Evolutionary conservation across 768 basidiomycete species (phyloP).

Genomic region (Pulveroboletus sp.): DNA sequence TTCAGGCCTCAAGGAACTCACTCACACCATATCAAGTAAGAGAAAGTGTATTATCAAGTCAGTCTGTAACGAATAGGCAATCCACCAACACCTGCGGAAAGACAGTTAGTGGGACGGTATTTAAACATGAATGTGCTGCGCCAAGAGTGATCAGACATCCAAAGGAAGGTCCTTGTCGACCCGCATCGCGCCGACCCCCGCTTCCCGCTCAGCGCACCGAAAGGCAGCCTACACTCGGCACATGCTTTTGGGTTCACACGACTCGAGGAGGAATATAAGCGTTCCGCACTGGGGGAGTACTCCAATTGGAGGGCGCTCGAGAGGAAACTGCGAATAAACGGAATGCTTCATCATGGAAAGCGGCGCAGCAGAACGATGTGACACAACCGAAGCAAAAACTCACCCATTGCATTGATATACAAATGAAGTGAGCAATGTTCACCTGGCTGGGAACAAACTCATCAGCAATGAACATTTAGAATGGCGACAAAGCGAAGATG

Average conservation of each 20-base stretch:
- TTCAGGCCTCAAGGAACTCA: too few species aligned
- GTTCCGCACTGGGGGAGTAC: conserved; percentile 73
- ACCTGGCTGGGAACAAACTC: too few species aligned
- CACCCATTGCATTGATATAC: too few species aligned
- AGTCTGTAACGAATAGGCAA: too few species aligned
- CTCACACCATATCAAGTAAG: too few species aligned
- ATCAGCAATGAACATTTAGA: conserved; percentile 12
- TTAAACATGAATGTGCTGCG: conserved; percentile 15
- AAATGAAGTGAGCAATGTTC: too few species aligned
- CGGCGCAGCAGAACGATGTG: conserved; percentile 16
- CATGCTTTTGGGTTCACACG: conserved; percentile 68
- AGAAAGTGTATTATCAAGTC: too few species aligned
- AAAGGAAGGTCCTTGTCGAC: conserved; percentile 74
- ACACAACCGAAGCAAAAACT: conserved; percentile 14
- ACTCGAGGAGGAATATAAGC: conserved; percentile 65
- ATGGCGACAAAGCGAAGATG: neutral
- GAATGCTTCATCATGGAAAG: conserved; percentile 52
- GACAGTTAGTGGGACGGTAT: conserved; percentile 2
- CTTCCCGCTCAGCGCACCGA: conserved; percentile 68
- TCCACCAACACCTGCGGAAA: conserved; percentile 1
- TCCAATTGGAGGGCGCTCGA: conserved; percentile 61
- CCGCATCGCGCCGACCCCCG: conserved; percentile 72
- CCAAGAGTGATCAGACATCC: conserved; percentile 70
- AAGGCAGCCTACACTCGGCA: conserved; percentile 62
- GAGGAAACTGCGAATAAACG: conserved; percentile 88